Conservation (phyloP, 2,329 filamentous ascomycete species). For the Cladosporium sp. region DNA sequence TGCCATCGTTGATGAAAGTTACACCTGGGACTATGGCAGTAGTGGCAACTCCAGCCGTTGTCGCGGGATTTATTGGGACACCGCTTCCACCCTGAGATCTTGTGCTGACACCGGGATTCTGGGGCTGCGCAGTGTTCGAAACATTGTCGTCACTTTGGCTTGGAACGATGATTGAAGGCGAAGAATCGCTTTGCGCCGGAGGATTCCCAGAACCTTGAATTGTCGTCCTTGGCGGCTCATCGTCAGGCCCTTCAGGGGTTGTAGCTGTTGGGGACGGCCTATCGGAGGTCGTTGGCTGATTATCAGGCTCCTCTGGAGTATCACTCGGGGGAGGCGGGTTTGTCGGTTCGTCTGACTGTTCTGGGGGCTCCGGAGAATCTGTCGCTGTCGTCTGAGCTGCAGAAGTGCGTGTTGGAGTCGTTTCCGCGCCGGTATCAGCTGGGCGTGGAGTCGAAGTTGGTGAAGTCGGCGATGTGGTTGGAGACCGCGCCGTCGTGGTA, state of each 20-base stretch:
- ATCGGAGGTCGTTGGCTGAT: background rate
- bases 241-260: background rate
- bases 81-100: background rate
- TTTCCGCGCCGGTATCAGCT: background rate
- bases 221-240: background rate
- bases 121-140: background rate
- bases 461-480: background rate
- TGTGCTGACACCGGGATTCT: background rate
- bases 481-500: background rate
- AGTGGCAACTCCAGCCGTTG: background rate
- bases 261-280: background rate
- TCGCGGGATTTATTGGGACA: background rate
- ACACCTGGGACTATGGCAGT: background rate
- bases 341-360: background rate
- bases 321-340: constrained; percentile 1
- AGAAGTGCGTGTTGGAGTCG: background rate
- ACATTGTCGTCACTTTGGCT: background rate
- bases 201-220: background rate
- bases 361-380: background rate
- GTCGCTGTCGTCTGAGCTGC: background rate
- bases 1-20: background rate
- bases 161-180: background rate
- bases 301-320: background rate
- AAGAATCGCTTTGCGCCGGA: background rate
- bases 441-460: background rate